Conservation (phyloP, 2,329 filamentous ascomycete genomes). For the Paraphoma chrysanthemicola region DNA sequence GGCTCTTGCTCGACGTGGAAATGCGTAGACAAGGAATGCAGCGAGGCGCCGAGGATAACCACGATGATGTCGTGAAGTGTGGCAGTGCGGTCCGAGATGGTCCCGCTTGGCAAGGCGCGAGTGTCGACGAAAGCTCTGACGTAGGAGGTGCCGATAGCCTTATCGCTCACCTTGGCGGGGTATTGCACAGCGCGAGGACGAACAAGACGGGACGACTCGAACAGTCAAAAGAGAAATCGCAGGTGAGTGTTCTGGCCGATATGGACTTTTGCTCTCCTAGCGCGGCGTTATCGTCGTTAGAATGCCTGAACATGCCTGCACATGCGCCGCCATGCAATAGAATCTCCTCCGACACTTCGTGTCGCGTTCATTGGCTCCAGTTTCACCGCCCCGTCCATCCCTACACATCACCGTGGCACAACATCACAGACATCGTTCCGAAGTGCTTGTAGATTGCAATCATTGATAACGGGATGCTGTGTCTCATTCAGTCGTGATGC, state of each 20-base stretch:
- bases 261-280: conserved; percentile 18
- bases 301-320: conserved; percentile 14
- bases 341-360: conserved; percentile 31
- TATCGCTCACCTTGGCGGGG: conserved; percentile 1
- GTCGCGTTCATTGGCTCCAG: conserved; percentile 33
- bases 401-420: conserved; percentile 19
- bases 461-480: too few species aligned
- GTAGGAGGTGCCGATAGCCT: conserved; percentile 30
- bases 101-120: conserved; percentile 1
- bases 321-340: conserved; percentile 25
- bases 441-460: too few species aligned
- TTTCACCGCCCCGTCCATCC: conserved; percentile 28
- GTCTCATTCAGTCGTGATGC: too few species aligned
- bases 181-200: neutral
- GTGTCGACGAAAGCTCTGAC: conserved; percentile 25
- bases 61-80: conserved; percentile 13
- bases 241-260: conserved; percentile 2
- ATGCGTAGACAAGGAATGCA: conserved; percentile 8
- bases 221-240: conserved; percentile 3
- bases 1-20: conserved; percentile 2
- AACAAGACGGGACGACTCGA: neutral
- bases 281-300: conserved; percentile 20
- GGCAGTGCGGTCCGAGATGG: conserved; percentile 9
- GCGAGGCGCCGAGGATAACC: conserved; percentile 22
- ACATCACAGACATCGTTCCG: neutral